phyloP scores from a whole-genome alignment of 177 flowering plant genomes.

The Vitis hybrid region DNA sequence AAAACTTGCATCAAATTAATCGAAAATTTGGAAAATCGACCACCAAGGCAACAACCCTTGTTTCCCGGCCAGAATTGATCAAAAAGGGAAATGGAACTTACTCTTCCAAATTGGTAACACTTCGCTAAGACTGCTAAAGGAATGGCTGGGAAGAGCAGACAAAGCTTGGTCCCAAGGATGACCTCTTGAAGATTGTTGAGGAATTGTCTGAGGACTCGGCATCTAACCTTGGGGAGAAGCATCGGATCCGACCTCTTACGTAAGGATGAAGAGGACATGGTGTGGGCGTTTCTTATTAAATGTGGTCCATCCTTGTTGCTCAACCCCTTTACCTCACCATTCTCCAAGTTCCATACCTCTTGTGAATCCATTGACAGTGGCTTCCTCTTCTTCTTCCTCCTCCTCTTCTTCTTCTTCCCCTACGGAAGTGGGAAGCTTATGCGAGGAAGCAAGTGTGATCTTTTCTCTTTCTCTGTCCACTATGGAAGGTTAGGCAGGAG shows the following conservation, averaged over 20 bases:
- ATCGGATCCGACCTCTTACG: conserved; percentile 35
- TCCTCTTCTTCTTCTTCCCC: background rate
- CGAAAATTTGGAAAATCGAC: background rate
- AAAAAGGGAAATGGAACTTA: conserved; percentile 10
- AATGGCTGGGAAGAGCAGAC: conserved; percentile 42
- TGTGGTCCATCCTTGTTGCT: conserved; percentile 8
- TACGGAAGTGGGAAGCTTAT: too few relatives aligned
- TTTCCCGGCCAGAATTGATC: too few relatives aligned
- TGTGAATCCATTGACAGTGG: conserved; percentile 4
- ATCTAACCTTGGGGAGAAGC: conserved; percentile 24
- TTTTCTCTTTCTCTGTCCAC: too few relatives aligned
- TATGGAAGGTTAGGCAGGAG: too few relatives aligned
- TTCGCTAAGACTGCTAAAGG: conserved; percentile 40
- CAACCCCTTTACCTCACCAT: conserved; percentile 12
- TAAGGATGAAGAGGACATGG: conserved; percentile 31
- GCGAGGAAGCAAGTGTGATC: too few relatives aligned
- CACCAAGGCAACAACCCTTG: background rate
- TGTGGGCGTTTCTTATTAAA: conserved; percentile 25
- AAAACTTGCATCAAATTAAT: background rate
- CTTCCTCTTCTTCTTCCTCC: background rate
- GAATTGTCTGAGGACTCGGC: conserved; percentile 19
- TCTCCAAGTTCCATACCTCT: conserved; percentile 21
- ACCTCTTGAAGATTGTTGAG: conserved; percentile 39
- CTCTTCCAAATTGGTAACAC: conserved; percentile 27
- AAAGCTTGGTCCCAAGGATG: conserved; percentile 49